Percentiles rank a stretch among this genome's conserved stretches.
These are phyloP conservation scores for Isabelozyma heimii DNA, from an alignment of 805 yeast species.

Conservation along the genomic window DNA sequence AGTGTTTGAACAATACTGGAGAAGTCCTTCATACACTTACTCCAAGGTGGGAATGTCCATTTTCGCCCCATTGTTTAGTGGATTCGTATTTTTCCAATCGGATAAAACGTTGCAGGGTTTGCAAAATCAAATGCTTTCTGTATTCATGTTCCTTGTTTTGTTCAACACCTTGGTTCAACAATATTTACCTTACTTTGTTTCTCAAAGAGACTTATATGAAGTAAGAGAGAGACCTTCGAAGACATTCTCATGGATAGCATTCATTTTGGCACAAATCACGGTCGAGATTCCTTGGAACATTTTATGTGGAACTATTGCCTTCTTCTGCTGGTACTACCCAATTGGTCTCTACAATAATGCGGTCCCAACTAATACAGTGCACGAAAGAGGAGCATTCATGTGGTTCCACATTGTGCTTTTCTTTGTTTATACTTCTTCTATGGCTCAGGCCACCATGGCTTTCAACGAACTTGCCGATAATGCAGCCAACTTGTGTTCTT, in stretches of 20 bases:
- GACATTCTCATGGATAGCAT: conserved; percentile 65
- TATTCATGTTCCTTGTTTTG: conserved; percentile 64
- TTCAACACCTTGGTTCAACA: conserved; percentile 61
- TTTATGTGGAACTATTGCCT: conserved; percentile 61
- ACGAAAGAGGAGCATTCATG: conserved; percentile 57
- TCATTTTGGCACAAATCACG: conserved; percentile 57
- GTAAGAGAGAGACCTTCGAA: conserved; percentile 73
- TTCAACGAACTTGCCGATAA: conserved; percentile 58
- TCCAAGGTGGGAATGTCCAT: conserved; percentile 46
- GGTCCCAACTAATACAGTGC: conserved; percentile 16
- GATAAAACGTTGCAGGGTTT: conserved; percentile 26
- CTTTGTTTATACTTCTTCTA: conserved; percentile 53
- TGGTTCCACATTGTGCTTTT: conserved; percentile 43
- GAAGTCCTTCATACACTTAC: conserved; percentile 36
- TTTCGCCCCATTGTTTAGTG: conserved; percentile 57
- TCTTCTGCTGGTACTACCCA: conserved; percentile 52
- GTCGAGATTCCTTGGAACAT: conserved; percentile 68
- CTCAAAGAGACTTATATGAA: conserved; percentile 66
- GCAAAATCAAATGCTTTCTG: conserved; percentile 70
- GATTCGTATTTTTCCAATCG: conserved; percentile 64
- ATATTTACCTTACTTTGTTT: conserved; percentile 51
- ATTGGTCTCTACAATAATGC: conserved; percentile 24
- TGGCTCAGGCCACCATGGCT: conserved; percentile 59
- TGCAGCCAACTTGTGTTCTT: conserved; percentile 59
- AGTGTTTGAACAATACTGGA: conserved; percentile 38